Conservation (phyloP, 2,329 filamentous ascomycete genomes). For the Davidsoniella eucalypti region DNA sequence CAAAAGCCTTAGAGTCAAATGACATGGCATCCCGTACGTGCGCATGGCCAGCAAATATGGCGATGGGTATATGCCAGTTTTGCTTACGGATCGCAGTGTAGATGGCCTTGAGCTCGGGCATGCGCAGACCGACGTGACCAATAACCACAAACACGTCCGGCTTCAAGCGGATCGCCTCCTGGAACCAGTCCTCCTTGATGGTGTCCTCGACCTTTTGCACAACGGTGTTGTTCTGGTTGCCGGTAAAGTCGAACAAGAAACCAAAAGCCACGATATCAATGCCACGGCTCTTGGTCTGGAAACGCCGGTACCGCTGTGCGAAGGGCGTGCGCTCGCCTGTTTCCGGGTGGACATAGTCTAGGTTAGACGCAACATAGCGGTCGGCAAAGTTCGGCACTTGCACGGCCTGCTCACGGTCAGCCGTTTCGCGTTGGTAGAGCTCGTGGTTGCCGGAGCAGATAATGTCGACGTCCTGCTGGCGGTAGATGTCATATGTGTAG, state of each 20-base stretch:
- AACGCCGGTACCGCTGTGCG: constrained; percentile 70
- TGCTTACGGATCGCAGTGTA: constrained; percentile 61
- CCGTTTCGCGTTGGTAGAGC: constrained; percentile 67
- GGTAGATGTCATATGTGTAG: constrained; percentile 77
- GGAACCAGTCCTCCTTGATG: constrained; percentile 77
- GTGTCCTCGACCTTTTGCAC: constrained; percentile 68
- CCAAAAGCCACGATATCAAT: constrained; percentile 78
- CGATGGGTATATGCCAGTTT: constrained; percentile 70
- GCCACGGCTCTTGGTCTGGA: constrained; percentile 78
- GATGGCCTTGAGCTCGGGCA: constrained; percentile 60
- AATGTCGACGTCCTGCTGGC: constrained; percentile 66
- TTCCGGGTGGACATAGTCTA: constrained; percentile 66
- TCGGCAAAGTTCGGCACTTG: constrained; percentile 72
- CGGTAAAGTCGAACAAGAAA: constrained; percentile 86
- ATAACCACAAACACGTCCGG: constrained; percentile 75
- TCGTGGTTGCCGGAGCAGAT: constrained; percentile 89
- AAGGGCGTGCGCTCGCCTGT: constrained; percentile 58
- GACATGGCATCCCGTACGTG: constrained; percentile 73
- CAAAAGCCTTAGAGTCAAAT: constrained; percentile 65
- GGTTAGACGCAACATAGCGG: constrained; percentile 76
- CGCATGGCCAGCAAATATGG: constrained; percentile 80
- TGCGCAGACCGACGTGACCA: constrained; percentile 71
- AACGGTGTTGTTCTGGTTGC: constrained; percentile 79
- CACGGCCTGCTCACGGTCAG: constrained; percentile 57
- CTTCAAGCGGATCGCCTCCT: constrained; percentile 66